Percentiles rank a stretch among this genome's conserved stretches.
phyloP scores from a whole-genome alignment of 768 basidiomycete species.

The Rossbeevera mucosa region DNA sequence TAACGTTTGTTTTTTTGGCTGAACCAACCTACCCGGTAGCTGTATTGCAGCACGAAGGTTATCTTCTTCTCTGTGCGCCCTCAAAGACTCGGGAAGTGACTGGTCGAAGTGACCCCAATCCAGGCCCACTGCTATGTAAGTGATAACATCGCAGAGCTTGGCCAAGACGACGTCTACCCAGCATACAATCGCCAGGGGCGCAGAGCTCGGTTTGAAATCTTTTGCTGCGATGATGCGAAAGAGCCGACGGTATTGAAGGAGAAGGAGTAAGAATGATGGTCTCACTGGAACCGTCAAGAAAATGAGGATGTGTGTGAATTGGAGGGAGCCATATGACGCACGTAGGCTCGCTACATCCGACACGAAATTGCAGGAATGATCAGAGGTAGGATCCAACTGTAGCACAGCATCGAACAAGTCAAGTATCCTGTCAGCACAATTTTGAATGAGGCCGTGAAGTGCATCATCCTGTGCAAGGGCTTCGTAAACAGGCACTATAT shows the following conservation, averaged over 20 bases:
- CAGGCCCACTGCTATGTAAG: conserved; percentile 29
- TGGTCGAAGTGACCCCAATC: conserved; percentile 6
- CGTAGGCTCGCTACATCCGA: conserved; percentile 16
- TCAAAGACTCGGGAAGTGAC: conserved; percentile 28
- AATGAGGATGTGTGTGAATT: conserved; percentile 5
- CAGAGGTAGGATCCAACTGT: background rate
- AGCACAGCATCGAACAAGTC: conserved; percentile 28
- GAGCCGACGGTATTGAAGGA: conserved; percentile 51
- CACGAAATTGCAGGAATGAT: conserved; percentile 8
- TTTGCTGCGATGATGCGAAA: conserved; percentile 43
- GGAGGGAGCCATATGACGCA: conserved; percentile 7
- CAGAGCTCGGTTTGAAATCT: conserved; percentile 20
- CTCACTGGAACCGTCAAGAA: conserved; percentile 24
- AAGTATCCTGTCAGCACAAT: conserved; percentile 32
- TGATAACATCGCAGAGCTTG: conserved; percentile 41
- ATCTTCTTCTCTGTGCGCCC: conserved; percentile 45
- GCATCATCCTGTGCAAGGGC: conserved; percentile 27
- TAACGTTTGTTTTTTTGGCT: background rate
- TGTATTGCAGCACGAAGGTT: conserved; percentile 57
- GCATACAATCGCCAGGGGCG: conserved; percentile 42
- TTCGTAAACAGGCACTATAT: background rate
- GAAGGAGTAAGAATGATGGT: conserved; percentile 27
- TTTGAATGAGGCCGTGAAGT: conserved; percentile 32
- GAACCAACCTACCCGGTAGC: conserved; percentile 50
- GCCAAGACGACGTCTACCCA: conserved; percentile 64